These are phyloP conservation scores for Fusarium continuum DNA, from an alignment of 2,329 filamentous ascomycete species.

Conservation along the genomic window DNA sequence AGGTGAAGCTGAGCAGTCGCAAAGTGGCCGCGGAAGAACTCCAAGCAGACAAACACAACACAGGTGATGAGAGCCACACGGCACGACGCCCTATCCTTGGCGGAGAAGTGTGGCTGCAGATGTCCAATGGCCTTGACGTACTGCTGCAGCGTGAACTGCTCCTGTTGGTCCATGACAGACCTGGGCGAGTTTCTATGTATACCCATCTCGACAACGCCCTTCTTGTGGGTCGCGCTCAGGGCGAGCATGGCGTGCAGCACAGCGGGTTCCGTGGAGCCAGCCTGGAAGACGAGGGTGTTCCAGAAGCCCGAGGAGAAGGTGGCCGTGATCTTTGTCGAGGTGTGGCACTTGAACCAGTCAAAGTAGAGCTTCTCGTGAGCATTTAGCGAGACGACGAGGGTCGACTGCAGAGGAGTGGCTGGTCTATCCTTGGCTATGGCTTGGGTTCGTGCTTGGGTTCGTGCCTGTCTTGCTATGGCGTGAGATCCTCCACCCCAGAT, in stretches of 20 bases:
- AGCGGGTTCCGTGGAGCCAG: constrained; percentile 49
- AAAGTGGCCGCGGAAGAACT: constrained; percentile 33
- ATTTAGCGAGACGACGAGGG: constrained; percentile 1
- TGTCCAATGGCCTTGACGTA: constrained; percentile 51
- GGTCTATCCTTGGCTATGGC: neutral
- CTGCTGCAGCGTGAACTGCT: constrained; percentile 44
- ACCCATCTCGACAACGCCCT: constrained; percentile 6
- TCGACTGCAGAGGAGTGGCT: constrained; percentile 1
- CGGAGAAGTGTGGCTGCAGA: constrained; percentile 47
- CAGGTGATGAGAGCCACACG: constrained; percentile 51
- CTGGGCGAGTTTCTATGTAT: neutral
- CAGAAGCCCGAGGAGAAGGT: constrained; percentile 51
- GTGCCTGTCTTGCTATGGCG: neutral
- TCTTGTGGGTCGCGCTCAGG: constrained; percentile 49
- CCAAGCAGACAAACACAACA: constrained; percentile 31
- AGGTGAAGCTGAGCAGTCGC: constrained; percentile 33
- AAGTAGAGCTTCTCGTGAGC: constrained; percentile 26
- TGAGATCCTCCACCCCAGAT: constrained; percentile 33
- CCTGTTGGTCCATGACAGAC: constrained; percentile 15
- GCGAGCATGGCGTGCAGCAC: constrained; percentile 53
- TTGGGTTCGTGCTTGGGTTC: neutral
- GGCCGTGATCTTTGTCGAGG: constrained; percentile 49
- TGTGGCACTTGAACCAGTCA: constrained; percentile 49
- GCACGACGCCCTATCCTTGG: constrained; percentile 42
- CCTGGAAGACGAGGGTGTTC: constrained; percentile 50